Evolutionary conservation across 345 rosid genomes (phyloP), one percentile per base, ranked within the genome.

Genomic region (Salix purpurea): DNA sequence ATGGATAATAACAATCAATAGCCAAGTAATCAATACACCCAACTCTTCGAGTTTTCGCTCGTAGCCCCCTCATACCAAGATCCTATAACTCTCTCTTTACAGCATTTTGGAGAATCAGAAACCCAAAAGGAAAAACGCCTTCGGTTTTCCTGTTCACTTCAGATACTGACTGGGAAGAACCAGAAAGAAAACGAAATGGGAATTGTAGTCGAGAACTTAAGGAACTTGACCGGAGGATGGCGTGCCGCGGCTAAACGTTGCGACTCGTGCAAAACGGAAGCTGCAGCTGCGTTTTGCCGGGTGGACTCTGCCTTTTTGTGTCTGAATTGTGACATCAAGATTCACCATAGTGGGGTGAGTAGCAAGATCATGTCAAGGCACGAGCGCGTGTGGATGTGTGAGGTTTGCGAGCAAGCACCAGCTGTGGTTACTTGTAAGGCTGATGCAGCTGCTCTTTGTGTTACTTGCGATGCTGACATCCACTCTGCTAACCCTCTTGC

Each of bases 401-500:
- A 74, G 75, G 85, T 84, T 71, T 80, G 89, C 78, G 87, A 86
- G 77, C 84, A 82, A 26, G 87, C 87, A 0, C 89, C 87, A 2
- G 87, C 89, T 1, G 80, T 83, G 52, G 84, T 86, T 15, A 78
- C 84, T 3, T 86, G 89, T 76, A 81, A 77, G 71, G 87, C 89
- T 14, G 89, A 86, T 14, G 87, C 87, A 10, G 89, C 89, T 8
- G 76, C 69, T 26, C 85, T 86, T 6, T 86, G 89, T 71, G 67
- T 77, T 62, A 48, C 82, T 3, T 86, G 87, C 60, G 89, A 86
- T 56, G 65, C 79, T 7, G 89, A 86, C 61, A 79, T 84, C 77
- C 89, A 86, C 82, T 61, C 89, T 5, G 87, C 87, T 26, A 82
- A 86, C 76, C 87, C 86, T 13, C 87, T 84, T 10, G 81, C 89